phyloP scores from a whole-genome alignment of 805 yeast genomes.

The Wickerhamomyces bisporus region DNA sequence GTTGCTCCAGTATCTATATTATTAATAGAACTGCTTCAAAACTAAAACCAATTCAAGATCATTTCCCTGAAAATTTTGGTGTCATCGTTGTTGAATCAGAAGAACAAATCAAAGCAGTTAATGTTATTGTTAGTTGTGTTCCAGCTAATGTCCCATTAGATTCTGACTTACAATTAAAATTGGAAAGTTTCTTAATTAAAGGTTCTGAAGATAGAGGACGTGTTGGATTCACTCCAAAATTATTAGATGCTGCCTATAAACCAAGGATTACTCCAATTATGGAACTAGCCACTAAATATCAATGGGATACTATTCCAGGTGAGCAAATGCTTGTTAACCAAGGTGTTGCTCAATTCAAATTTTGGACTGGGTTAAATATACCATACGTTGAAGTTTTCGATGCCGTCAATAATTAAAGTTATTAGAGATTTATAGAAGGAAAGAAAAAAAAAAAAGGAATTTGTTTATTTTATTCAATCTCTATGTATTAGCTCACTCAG shows the following conservation, averaged over 20 bases:
- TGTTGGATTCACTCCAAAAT: slow-evolving; percentile 42
- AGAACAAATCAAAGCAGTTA: slow-evolving; percentile 43
- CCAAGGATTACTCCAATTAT: slow-evolving; percentile 84
- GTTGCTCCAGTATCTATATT: slow-evolving; percentile 72
- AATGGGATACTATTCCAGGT: slow-evolving; percentile 88
- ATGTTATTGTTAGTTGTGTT: slow-evolving; percentile 70
- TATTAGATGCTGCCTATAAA: slow-evolving; percentile 93
- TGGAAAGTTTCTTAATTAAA: slow-evolving; percentile 43
- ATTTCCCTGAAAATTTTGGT: slow-evolving; percentile 57
- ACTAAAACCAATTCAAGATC: slow-evolving; percentile 48
- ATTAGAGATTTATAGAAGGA: slow-evolving; percentile 11
- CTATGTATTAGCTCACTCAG: slow-evolving; percentile 22
- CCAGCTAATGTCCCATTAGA: slow-evolving; percentile 80
- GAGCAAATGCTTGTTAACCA: slow-evolving; percentile 89
- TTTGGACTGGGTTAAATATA: slow-evolving; percentile 66
- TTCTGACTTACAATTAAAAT: slow-evolving; percentile 36
- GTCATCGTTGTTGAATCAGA: slow-evolving; percentile 50
- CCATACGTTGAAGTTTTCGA: slow-evolving; percentile 58
- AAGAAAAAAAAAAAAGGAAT: neutral
- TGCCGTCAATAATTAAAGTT: slow-evolving; percentile 41
- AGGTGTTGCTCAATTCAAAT: slow-evolving; percentile 80
- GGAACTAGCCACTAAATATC: slow-evolving; percentile 60
- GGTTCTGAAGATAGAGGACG: slow-evolving; percentile 28
- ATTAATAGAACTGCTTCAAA: slow-evolving; percentile 75
- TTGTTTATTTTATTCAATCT: neutral